phyloP scores from a whole-genome alignment of 1,139 yeast species.

The Suhomyces maxii region DNA sequence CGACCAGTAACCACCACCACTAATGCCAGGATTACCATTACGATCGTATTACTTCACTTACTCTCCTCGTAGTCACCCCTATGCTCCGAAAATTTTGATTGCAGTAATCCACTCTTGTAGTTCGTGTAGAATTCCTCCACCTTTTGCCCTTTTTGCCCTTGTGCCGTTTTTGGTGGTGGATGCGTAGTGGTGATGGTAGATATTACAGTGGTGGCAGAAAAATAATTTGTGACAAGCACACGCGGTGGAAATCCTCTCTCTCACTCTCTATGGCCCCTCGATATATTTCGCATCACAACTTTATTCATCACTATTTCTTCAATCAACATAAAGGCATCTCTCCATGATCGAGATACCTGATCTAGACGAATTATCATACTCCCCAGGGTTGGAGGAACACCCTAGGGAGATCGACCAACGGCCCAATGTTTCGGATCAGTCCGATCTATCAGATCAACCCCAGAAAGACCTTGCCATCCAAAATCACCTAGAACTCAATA shows the following conservation, averaged over 20 bases:
- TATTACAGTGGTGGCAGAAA: too few species aligned
- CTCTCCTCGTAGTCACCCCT: background rate
- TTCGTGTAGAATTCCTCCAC: too few species aligned
- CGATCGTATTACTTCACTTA: background rate
- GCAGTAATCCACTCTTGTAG: too few species aligned
- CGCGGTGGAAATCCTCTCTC: background rate
- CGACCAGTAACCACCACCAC: too few species aligned
- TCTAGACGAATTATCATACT: slow-evolving; percentile 25
- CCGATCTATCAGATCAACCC: background rate
- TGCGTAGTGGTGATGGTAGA: too few species aligned
- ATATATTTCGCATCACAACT: background rate
- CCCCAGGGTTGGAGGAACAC: slow-evolving; percentile 4
- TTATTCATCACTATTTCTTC: background rate
- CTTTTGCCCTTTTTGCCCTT: too few species aligned
- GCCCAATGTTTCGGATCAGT: background rate
- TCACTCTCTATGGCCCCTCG: background rate
- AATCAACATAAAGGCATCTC: background rate
- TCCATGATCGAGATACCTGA: slow-evolving; percentile 46
- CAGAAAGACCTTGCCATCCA: background rate
- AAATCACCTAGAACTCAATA: background rate
- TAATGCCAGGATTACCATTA: too few species aligned
- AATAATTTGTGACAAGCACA: background rate
- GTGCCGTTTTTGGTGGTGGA: too few species aligned
- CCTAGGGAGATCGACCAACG: background rate
- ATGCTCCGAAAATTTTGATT: background rate